Percentiles rank a stretch among this genome's conserved stretches.
phyloP scores from a whole-genome alignment of 148 eudicot genomes.

The Beta vulgaris region DNA sequence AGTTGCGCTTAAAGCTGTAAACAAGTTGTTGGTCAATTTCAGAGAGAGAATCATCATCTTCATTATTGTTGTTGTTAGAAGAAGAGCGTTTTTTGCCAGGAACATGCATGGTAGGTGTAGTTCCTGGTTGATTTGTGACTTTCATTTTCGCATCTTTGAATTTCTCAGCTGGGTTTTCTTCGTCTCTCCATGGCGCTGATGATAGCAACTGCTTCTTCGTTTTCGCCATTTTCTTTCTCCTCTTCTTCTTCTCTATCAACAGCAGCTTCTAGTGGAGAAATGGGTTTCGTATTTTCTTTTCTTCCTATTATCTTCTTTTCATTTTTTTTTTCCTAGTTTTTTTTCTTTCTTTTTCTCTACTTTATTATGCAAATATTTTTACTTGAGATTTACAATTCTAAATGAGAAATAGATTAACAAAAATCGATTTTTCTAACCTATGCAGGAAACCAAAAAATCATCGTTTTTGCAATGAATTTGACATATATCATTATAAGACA shows the following conservation, averaged over 20 bases:
- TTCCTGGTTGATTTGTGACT: slow-evolving; percentile 57
- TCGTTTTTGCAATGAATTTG: no score
- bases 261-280: neutral
- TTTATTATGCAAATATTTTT: no score
- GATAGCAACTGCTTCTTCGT: slow-evolving; percentile 72
- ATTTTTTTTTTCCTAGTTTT: neutral
- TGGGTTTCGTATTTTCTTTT: no score
- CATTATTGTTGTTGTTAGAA: slow-evolving; percentile 20
- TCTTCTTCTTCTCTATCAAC: neutral
- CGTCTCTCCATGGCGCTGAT: slow-evolving; percentile 94
- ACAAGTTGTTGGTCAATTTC: slow-evolving; percentile 82
- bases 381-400: no score
- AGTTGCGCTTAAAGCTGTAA: slow-evolving; percentile 81
- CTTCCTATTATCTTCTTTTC: neutral
- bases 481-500: no score
- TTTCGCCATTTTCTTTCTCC: slow-evolving; percentile 39
- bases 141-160: slow-evolving; percentile 72
- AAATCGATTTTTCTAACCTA: no score
- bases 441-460: no score
- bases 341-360: no score
- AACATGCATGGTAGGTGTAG: slow-evolving; percentile 77
- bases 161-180: slow-evolving; percentile 38
- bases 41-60: slow-evolving; percentile 38
- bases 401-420: no score
- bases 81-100: slow-evolving; percentile 46